Evolutionary conservation across 371 early-diverging fungal genomes (phyloP), one percentile per base, ranked within the genome.

Genomic region (Zychaea mexicana): DNA sequence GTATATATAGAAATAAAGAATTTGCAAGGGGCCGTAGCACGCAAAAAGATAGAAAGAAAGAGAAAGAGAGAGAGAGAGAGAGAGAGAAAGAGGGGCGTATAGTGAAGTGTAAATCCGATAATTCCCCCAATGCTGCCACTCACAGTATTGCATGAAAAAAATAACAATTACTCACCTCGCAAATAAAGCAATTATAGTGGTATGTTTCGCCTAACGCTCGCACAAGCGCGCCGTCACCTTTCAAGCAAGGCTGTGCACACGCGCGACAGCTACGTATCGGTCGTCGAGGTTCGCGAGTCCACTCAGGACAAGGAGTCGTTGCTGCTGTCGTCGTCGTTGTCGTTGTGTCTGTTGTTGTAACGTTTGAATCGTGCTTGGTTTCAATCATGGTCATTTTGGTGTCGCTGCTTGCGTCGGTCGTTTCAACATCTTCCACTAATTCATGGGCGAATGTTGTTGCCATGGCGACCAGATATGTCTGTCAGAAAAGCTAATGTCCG

Each of bases 111-210:
- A n/a, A n/a, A n/a, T n/a, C n/a, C n/a, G n/a, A n/a, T n/a, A n/a
- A n/a, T n/a, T n/a, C n/a, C n/a, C n/a, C n/a, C n/a, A n/a, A n/a
- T n/a, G n/a, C n/a, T n/a, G n/a, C n/a, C n/a, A n/a, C n/a, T n/a
- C n/a, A n/a, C n/a, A n/a, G n/a, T n/a, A n/a, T n/a, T n/a, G n/a
- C n/a, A n/a, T 12, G 0, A 31, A 33, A 58, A 58, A 19, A 9
- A 45, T 17, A 53, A 36, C 26, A 19, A 19, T 22, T 60, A 19
- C 45, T 38, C 62, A 63, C 68, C 62, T 67, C 68, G 26, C 68
- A 67, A 42, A 62, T 46, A 57, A 67, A 62, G 39, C 68, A 62
- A 32, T 59, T 28, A 32, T 61, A 45, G 30, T 62, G 68, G 32
- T 58, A 63, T 1, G 49, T 67, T 17, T 60, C 58, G 49, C 31